phyloP scores from a whole-genome alignment of 805 yeast genomes.

The Lachancea waltii region DNA sequence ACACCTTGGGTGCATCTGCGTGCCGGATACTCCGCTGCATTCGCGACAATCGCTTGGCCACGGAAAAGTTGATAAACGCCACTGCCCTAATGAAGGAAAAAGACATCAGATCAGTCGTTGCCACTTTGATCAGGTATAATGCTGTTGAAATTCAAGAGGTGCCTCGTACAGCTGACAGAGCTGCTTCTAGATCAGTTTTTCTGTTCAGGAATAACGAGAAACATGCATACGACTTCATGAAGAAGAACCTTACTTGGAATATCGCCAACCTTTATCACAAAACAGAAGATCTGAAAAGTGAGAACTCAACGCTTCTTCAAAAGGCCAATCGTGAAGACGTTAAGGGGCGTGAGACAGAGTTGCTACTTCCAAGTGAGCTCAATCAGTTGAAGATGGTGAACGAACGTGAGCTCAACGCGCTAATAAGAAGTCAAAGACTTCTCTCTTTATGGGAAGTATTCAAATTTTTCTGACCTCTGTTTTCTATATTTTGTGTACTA shows the following conservation, averaged over 20 bases:
- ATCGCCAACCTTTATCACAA: constrained; percentile 43
- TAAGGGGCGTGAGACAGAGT: constrained; percentile 68
- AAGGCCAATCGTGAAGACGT: constrained; percentile 90
- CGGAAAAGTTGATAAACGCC: constrained; percentile 77
- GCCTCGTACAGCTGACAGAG: constrained; percentile 85
- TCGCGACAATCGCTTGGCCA: constrained; percentile 60
- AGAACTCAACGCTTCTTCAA: constrained; percentile 59
- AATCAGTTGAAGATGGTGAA: constrained; percentile 59
- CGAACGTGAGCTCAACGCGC: constrained; percentile 46
- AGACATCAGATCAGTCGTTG: constrained; percentile 65
- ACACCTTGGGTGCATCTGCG: constrained; percentile 59
- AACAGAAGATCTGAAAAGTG: constrained; percentile 49
- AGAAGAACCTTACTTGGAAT: constrained; percentile 43
- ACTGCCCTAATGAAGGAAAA: constrained; percentile 70
- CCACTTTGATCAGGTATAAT: constrained; percentile 60
- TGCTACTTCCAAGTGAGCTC: constrained; percentile 68
- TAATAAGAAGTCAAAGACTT: constrained; percentile 51
- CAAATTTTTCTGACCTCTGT: constrained; percentile 28
- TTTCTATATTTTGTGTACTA: neutral
- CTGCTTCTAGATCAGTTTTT: constrained; percentile 82
- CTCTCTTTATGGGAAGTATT: constrained; percentile 52
- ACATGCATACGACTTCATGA: constrained; percentile 42
- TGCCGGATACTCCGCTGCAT: constrained; percentile 74
- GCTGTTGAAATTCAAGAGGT: constrained; percentile 87
- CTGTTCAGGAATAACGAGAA: constrained; percentile 65